Evolutionary conservation across 768 basidiomycete genomes (phyloP), one percentile per base, ranked within the genome.

Genomic region (Tricholomella constricta): DNA sequence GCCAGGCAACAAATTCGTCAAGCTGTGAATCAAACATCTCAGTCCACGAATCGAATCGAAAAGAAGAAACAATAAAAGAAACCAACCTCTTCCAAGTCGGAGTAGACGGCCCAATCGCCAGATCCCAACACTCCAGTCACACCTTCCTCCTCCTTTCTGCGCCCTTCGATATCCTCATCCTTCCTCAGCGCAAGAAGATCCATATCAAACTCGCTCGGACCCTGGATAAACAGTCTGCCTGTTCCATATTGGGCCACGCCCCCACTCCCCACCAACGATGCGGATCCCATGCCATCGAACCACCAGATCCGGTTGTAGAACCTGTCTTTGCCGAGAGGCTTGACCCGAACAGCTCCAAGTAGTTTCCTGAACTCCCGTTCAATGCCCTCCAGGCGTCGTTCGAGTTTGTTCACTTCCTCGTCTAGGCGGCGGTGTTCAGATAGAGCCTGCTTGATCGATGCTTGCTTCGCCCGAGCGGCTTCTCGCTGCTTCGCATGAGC

Each of bases 231-330:
- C 43, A 99, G 65, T 47, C 96, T 77, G 5, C 94, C 97, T 17
- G 94, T 86, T 9, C 94, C 93, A 63, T 92, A 96, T 67, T 88
- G 81, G 25, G 88, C 81, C 25, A 85, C 81, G 3, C 89, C 90
- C 14, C 90, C 90, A 57, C 83, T 85, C 35, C 86, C 88, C 52
- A 93, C 76, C 47, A 96, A 71, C 40, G 88, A 85, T 42, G 86
- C 87, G 5, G 87, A 85, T 6, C 96, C 96, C 79, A 94, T 82
- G 9, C 96, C 96, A 70, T 99, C 96, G 66, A 98, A 92, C 96
- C 96, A 99, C 96, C 96, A 99, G 54, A 97, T 78, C 27, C 91
- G 85, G 66, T 97, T 96, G 64, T 91, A 89, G 71, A 98, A 99
- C 48, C 97, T 81, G 66, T 99, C 97, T 57, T 82, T 81, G 12